Percentiles rank a stretch among this genome's conserved stretches.
Evolutionary conservation across 164 flowering plant genomes (phyloP).

Genomic region (Nymphaea thermarum): DNA sequence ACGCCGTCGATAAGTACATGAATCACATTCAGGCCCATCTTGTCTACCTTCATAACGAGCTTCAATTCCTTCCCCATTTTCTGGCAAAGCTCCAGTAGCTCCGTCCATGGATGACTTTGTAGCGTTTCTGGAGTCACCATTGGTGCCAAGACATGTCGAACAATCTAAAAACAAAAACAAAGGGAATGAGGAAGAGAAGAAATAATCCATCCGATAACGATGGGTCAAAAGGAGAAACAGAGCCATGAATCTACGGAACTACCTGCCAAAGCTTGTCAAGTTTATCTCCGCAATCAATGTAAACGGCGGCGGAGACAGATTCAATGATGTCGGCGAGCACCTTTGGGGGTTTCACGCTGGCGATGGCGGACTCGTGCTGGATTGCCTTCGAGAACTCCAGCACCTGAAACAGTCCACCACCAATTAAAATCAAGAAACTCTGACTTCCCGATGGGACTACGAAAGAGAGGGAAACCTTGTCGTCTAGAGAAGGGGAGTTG

Average conservation of each 20-base stretch:
- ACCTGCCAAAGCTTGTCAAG: conserved; percentile 55
- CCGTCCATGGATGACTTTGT: conserved; percentile 40
- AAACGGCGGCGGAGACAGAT: conserved; percentile 71
- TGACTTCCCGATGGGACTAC: background rate
- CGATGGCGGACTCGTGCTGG: conserved; percentile 31
- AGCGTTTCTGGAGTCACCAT: conserved; percentile 35
- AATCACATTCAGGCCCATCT: conserved; percentile 22
- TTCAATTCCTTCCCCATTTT: conserved; percentile 45
- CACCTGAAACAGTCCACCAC: conserved; percentile 25
- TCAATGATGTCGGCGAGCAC: conserved; percentile 82
- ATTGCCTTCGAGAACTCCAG: conserved; percentile 42
- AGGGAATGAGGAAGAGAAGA: background rate
- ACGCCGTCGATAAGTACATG: conserved; percentile 41
- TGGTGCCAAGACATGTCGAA: conserved; percentile 47
- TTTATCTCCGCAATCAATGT: conserved; percentile 48
- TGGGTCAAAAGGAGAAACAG: background rate
- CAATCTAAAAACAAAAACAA: conserved; percentile 19
- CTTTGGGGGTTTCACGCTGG: conserved; percentile 70
- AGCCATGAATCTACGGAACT: background rate
- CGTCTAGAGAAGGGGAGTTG: conserved; percentile 34
- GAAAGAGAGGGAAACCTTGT: conserved; percentile 26
- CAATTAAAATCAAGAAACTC: background rate
- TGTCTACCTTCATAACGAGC: conserved; percentile 22
- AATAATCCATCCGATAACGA: background rate
- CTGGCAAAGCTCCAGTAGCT: conserved; percentile 44